Conservation (phyloP, 768 basidiomycete genomes). For the Lactarius indigo region DNA sequence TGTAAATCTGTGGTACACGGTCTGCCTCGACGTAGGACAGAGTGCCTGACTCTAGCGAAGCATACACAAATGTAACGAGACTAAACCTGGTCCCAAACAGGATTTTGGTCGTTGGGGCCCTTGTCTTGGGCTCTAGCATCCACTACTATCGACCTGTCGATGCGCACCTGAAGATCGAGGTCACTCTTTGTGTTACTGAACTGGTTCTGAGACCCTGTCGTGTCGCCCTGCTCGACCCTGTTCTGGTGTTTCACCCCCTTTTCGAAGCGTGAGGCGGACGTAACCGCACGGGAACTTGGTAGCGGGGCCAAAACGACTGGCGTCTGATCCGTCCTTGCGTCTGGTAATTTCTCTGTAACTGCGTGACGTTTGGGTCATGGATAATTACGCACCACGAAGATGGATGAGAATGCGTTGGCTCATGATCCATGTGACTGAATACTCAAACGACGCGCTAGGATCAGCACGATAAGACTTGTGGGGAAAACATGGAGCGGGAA, state of each 20-base stretch:
- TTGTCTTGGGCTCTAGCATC: background rate
- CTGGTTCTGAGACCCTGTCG: background rate
- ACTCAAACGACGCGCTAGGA: slow-evolving; percentile 33
- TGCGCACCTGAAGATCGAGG: slow-evolving; percentile 24
- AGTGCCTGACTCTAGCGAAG: background rate
- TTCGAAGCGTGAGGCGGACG: background rate
- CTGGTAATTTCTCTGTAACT: slow-evolving; percentile 11
- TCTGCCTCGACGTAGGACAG: background rate
- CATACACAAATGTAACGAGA: background rate
- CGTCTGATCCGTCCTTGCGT: slow-evolving; percentile 23
- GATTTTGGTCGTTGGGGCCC: background rate
- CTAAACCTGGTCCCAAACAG: slow-evolving; percentile 1
- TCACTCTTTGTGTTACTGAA: slow-evolving; percentile 4
- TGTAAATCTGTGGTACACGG: background rate
- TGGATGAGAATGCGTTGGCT: slow-evolving; percentile 36
- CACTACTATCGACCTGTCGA: slow-evolving; percentile 13
- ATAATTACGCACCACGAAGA: slow-evolving; percentile 30
- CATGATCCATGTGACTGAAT: slow-evolving; percentile 36
- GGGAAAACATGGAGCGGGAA: background rate
- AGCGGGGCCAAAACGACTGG: background rate
- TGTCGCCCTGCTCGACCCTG: background rate
- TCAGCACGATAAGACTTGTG: background rate
- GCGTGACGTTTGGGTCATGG: too few relatives aligned
- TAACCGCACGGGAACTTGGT: background rate
- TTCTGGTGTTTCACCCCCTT: background rate